Conservation (phyloP, 140 eudicot genomes). For the Anethum foeniculum region DNA sequence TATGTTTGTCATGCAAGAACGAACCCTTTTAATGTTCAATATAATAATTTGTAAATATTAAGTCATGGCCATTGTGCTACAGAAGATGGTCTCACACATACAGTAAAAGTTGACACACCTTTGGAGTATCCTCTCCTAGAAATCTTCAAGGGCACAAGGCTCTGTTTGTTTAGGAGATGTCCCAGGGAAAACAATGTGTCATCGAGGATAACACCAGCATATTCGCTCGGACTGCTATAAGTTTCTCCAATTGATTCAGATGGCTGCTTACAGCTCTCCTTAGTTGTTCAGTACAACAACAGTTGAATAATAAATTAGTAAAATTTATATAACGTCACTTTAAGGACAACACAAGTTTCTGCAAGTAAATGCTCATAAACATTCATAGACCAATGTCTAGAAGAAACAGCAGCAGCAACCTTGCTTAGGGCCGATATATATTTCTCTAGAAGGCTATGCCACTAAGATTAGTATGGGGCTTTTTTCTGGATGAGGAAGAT, state of each 20-base stretch:
- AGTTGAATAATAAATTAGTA: not conserved
- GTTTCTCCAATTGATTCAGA: conserved; percentile 20
- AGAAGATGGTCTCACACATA: too few relatives aligned
- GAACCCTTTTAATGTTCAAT: not conserved
- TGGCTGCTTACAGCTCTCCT: conserved; percentile 35
- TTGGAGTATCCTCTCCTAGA: conserved; percentile 80
- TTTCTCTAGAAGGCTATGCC: too few relatives aligned
- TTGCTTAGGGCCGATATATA: too few relatives aligned
- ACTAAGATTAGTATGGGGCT: too few relatives aligned
- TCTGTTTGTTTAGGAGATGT: conserved; percentile 43
- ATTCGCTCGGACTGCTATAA: conserved; percentile 14
- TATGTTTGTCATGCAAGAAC: not conserved
- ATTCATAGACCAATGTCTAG: not conserved
- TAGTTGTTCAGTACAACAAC: not conserved
- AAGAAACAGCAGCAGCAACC: not conserved
- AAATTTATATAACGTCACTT: not conserved
- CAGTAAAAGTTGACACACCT: conserved; percentile 38
- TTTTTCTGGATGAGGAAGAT: too few relatives aligned
- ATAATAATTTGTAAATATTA: not conserved
- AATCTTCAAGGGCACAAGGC: conserved; percentile 34
- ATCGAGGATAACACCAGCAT: conserved; percentile 34
- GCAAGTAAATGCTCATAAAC: too few relatives aligned
- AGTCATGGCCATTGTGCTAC: too few relatives aligned
- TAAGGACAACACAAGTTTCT: not conserved
- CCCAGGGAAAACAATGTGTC: conserved; percentile 52